Evolutionary conservation across 169 alveolate species (phyloP), one percentile per base, ranked within the genome.

Genomic region (Theileria luwenshuni): DNA sequence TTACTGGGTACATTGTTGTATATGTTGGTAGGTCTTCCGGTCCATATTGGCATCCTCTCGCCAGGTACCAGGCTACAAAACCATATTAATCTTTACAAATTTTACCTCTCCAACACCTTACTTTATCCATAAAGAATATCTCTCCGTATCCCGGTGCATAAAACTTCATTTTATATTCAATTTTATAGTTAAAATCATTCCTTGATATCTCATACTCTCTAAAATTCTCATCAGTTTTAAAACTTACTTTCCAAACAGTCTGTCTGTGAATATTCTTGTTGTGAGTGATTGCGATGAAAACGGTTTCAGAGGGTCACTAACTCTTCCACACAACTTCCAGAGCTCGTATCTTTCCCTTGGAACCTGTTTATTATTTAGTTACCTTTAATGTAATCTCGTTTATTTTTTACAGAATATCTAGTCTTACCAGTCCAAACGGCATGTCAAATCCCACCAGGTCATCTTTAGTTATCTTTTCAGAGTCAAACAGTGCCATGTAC

Each of bases 121-220:
- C 69, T 38, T 81, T 81, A 30, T 81, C 89, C 81, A 81, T 81
- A 32, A 74, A 81, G 76, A 81, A 81, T 27, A 81, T 69, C 32
- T 81, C 85, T 21, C 89, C 91, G 43, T 90, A 90, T 0, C 91
- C 90, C 13, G 94, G 94, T 51, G 86, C 81, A 35, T 73, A 79
- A 49, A 90, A 90, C 56, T 54, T 68, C 47, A 85, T 49, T 70
- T 76, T 81, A 42, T 90, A 90, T 33, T 90, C 94, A 10, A 90
- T 23, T 0, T 71, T 81, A 59, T 90, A 84, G 60, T 90, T 77
- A 27, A 90, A 85, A 19, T 85, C 90, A 38, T 85, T 88, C 35
- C 84, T 62, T 0, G 94, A 58, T 33, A 90, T 49, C 52, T 76
- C 79, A 17, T 41, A 21, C 47, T 52, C 61, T 6, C 90, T 77